phyloP scores from a whole-genome alignment of 805 yeast genomes.

The Starmerella gropengiesseri region DNA sequence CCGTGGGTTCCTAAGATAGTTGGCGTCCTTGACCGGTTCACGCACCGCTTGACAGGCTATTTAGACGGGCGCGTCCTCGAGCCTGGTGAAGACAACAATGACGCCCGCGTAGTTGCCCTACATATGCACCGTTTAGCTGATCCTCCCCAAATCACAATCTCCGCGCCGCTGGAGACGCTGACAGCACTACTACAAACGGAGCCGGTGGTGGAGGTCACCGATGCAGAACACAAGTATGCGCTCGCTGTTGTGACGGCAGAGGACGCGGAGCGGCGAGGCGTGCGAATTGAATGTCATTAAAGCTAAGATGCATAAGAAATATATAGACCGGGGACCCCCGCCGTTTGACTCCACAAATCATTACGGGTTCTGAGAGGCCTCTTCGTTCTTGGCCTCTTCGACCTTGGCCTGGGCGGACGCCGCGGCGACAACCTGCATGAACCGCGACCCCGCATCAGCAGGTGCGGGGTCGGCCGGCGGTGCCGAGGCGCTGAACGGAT shows the following conservation, averaged over 20 bases:
- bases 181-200: not conserved
- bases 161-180: not conserved
- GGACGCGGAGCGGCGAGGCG: not conserved
- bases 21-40: slow-evolving; percentile 31
- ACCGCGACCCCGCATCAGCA: slow-evolving; percentile 12
- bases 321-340: too few relatives aligned
- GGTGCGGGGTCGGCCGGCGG: not conserved
- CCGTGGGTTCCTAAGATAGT: slow-evolving; percentile 47
- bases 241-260: slow-evolving; percentile 43
- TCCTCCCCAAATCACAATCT: not conserved
- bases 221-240: slow-evolving; percentile 41
- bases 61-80: slow-evolving; percentile 35
- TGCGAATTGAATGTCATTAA: not conserved
- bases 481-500: too few relatives aligned
- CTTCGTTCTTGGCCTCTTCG: slow-evolving; percentile 20
- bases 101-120: not conserved
- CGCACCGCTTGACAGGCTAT: slow-evolving; percentile 38
- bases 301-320: too few relatives aligned
- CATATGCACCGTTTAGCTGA: not conserved
- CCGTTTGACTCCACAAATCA: too few relatives aligned
- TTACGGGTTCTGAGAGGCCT: not conserved
- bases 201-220: slow-evolving; percentile 46
- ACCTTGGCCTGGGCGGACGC: slow-evolving; percentile 17
- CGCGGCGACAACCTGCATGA: slow-evolving; percentile 20
- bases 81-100: slow-evolving; percentile 27